These are phyloP conservation scores for Xylaria palmicola DNA, from an alignment of 495 filamentous ascomycete genomes.

Conservation along the genomic window DNA sequence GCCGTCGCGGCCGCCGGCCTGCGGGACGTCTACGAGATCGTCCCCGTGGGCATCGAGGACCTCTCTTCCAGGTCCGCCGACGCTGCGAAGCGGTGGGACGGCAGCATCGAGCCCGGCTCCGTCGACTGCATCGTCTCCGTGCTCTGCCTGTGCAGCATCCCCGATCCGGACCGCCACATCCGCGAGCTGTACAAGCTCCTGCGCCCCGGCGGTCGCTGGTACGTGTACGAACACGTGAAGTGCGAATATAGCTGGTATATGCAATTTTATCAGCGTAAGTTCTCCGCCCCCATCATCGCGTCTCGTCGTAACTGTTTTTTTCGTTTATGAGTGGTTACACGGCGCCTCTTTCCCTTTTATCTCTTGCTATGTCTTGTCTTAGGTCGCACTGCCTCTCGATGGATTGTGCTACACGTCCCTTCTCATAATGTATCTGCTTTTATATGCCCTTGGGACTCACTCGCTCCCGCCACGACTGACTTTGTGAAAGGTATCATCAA, in stretches of 20 bases:
- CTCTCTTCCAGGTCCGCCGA: constrained; percentile 35
- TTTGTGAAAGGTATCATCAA: constrained; percentile 38
- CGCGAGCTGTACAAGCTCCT: constrained; percentile 60
- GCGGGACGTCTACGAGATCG: constrained; percentile 60
- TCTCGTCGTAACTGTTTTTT: constrained; percentile 8
- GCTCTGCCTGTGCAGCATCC: constrained; percentile 72
- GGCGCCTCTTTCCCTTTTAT: neutral
- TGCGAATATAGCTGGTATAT: constrained; percentile 45
- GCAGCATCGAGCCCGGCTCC: constrained; percentile 47
- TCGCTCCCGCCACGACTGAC: neutral
- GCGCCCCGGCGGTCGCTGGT: constrained; percentile 64
- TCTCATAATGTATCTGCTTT: neutral
- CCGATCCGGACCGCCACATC: constrained; percentile 57
- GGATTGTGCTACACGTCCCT: neutral
- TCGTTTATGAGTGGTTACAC: neutral
- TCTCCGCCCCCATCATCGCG: constrained; percentile 27
- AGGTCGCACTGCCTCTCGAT: too few relatives aligned
- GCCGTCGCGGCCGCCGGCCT: constrained; percentile 52
- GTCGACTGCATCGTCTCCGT: constrained; percentile 70
- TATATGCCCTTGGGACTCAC: neutral
- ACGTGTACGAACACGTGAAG: constrained; percentile 71
- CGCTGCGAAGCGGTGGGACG: constrained; percentile 29
- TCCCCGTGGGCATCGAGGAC: constrained; percentile 61
- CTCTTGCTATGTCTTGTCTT: too few relatives aligned
- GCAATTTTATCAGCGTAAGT: constrained; percentile 52